Evolutionary conservation across 352 stramenopile species (phyloP).

Genomic region (Aphanomyces stellatus): DNA sequence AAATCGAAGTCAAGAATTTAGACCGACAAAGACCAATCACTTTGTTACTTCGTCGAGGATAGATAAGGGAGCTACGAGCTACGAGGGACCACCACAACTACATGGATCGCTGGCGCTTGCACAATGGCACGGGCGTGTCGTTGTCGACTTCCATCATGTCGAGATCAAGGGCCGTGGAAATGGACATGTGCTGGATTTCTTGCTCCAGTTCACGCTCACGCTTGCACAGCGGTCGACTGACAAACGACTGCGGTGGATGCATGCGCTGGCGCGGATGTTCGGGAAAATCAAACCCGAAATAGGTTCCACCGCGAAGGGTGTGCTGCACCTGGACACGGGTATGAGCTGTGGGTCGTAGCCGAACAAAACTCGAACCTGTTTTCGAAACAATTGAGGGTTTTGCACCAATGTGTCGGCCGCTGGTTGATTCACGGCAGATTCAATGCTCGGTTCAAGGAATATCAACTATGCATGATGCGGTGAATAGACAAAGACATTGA

Average conservation of each 20-base stretch:
- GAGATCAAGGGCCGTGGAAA: not conserved
- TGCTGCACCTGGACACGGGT: slow-evolving; percentile 10
- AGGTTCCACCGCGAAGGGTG: slow-evolving; percentile 12
- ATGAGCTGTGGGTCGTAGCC: not conserved
- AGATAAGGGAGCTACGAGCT: too few relatives aligned
- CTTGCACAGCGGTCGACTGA: not conserved
- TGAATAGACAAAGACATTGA: not conserved
- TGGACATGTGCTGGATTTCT: slow-evolving; percentile 19
- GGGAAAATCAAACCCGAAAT: slow-evolving; percentile 15
- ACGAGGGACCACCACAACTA: too few relatives aligned
- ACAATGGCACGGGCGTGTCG: not conserved
- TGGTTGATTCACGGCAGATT: slow-evolving; percentile 49
- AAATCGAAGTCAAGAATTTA: too few relatives aligned
- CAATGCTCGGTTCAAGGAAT: slow-evolving; percentile 63
- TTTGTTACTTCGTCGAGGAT: too few relatives aligned
- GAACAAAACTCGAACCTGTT: slow-evolving; percentile 1
- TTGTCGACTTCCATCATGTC: slow-evolving; percentile 14
- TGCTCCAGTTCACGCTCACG: slow-evolving; percentile 12
- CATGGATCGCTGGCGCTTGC: slow-evolving; percentile 8
- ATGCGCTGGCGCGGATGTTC: not conserved
- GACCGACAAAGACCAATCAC: too few relatives aligned
- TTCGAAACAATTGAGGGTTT: slow-evolving; percentile 25
- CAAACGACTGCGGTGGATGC: not conserved
- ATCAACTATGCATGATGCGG: slow-evolving; percentile 41
- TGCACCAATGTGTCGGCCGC: slow-evolving; percentile 49